Percentiles rank a stretch among this genome's conserved stretches.
Conservation (phyloP, 2,329 filamentous ascomycete genomes). For the Trichoderma sp. region DNA sequence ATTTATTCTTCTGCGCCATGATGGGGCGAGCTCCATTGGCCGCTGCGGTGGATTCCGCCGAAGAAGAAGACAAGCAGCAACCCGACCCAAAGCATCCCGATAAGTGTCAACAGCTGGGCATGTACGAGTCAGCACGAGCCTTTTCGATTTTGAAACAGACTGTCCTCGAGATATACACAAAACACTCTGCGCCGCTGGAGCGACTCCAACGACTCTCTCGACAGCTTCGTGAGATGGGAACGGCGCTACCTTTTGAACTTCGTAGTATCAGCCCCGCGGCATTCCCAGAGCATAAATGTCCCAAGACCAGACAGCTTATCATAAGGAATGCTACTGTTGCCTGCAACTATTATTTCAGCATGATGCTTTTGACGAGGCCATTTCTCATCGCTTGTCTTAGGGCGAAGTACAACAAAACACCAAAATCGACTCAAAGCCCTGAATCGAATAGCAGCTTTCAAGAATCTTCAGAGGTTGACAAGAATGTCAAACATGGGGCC, state of each 20-base stretch:
- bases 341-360: constrained; percentile 5
- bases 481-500: background rate
- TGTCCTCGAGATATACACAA: background rate
- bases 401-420: background rate
- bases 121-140: background rate
- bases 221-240: background rate
- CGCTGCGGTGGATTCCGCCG: background rate
- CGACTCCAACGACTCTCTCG: background rate
- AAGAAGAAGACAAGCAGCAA: background rate
- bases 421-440: background rate
- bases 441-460: background rate
- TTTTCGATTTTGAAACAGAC: constrained; percentile 6
- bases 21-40: background rate
- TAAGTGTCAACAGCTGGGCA: background rate
- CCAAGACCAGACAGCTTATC: background rate
- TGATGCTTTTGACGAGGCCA: background rate
- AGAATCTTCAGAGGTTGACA: background rate
- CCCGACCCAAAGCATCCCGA: background rate
- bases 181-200: background rate
- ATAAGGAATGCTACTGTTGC: background rate
- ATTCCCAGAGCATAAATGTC: background rate
- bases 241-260: background rate
- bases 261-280: background rate
- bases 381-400: background rate
- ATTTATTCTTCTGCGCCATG: background rate